Conservation (phyloP, 495 filamentous ascomycete species). For the Cladorrhinum samala region DNA sequence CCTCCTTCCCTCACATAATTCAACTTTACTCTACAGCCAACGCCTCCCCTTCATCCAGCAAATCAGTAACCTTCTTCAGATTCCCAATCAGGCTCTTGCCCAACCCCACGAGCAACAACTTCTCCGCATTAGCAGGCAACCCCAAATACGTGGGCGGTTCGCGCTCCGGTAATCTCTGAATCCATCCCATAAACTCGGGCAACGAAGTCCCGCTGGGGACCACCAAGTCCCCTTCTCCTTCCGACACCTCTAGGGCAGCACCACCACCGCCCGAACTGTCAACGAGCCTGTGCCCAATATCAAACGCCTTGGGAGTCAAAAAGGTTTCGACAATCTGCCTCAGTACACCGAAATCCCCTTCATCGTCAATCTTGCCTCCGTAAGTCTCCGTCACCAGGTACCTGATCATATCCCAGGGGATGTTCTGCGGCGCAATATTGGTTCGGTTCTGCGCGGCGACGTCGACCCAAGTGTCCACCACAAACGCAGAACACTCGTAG, state of each 20-base stretch:
- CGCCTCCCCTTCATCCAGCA: conserved; percentile 92
- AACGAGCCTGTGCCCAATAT: conserved; percentile 84
- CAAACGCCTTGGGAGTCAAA: conserved; percentile 82
- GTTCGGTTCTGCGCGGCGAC: conserved; percentile 71
- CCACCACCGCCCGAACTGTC: conserved; percentile 38
- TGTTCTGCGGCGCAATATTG: conserved; percentile 86
- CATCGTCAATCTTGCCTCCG: conserved; percentile 94
- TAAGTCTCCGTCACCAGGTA: conserved; percentile 91
- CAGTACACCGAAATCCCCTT: conserved; percentile 73
- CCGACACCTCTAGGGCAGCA: not conserved
- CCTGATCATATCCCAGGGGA: conserved; percentile 96
- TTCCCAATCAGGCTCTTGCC: conserved; percentile 81
- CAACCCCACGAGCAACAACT: conserved; percentile 84
- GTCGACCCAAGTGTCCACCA: conserved; percentile 95
- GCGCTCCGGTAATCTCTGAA: conserved; percentile 83
- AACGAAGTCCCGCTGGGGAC: conserved; percentile 75
- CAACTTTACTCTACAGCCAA: conserved; percentile 64
- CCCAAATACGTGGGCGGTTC: conserved; percentile 97
- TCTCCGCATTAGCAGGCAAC: conserved; percentile 93
- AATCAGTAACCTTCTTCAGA: conserved; percentile 69
- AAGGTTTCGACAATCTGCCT: conserved; percentile 63
- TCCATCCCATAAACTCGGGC: conserved; percentile 86
- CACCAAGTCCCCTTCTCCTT: conserved; percentile 45
- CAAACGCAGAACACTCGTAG: conserved; percentile 93
- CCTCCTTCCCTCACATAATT: no score